Conservation (phyloP, 306 rosid species). For the Prunus persica region DNA sequence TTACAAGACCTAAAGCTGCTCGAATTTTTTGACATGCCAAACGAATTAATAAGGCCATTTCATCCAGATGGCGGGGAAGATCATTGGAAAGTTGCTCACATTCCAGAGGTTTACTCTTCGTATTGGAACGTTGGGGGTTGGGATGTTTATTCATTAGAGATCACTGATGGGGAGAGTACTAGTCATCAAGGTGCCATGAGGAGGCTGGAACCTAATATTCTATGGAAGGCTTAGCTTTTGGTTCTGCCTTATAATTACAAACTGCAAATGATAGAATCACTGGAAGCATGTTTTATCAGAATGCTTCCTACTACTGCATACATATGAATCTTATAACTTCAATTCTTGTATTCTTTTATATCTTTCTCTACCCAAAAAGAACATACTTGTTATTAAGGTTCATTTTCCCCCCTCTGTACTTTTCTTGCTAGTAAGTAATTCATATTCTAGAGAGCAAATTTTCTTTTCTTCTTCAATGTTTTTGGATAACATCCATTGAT, state of each 20-base stretch:
- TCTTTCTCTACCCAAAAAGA: too few species aligned
- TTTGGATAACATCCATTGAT: too few species aligned
- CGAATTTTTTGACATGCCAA: conserved; percentile 22
- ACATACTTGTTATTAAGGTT: too few species aligned
- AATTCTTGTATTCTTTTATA: neutral
- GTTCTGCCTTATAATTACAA: neutral
- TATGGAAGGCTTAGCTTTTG: conserved; percentile 18
- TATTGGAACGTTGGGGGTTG: conserved; percentile 23
- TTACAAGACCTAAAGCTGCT: conserved; percentile 5
- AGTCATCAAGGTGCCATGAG: neutral
- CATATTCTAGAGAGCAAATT: too few species aligned
- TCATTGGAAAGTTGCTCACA: conserved; percentile 14
- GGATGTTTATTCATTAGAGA: conserved; percentile 26
- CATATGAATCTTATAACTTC: too few species aligned
- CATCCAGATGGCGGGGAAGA: conserved; percentile 20
- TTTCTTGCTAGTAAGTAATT: too few species aligned
- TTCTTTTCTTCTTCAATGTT: too few species aligned
- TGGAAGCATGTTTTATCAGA: neutral
- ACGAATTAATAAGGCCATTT: conserved; percentile 22
- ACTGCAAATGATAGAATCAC: neutral
- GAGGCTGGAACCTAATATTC: conserved; percentile 3
- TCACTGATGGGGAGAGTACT: conserved; percentile 14
- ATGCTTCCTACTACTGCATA: neutral
- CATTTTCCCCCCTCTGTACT: too few species aligned
- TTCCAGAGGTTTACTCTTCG: conserved; percentile 19